Conservation (phyloP, 371 early-diverging fungal species). For the Mucor mucedo region DNA sequence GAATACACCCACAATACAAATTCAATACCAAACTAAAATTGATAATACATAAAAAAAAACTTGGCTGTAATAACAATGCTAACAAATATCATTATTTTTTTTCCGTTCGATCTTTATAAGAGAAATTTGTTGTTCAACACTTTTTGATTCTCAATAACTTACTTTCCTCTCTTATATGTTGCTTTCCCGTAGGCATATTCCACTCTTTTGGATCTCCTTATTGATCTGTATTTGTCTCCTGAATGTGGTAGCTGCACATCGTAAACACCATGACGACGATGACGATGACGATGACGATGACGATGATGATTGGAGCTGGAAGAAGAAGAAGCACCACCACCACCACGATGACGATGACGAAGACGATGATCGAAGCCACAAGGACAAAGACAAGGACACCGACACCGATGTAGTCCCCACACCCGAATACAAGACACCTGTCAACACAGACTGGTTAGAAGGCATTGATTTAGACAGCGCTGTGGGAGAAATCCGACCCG, state of each 20-base stretch:
- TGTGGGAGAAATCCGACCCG: slow-evolving; percentile 32
- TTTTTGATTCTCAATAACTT: neutral
- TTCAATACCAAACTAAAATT: neutral
- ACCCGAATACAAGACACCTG: slow-evolving; percentile 38
- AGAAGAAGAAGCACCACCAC: neutral
- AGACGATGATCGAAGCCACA: neutral
- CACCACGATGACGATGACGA: slow-evolving; percentile 8
- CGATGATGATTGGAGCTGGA: neutral
- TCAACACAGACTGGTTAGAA: slow-evolving; percentile 56
- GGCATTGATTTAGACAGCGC: slow-evolving; percentile 54
- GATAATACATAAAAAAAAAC: no score
- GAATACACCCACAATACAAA: neutral
- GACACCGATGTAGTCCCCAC: neutral
- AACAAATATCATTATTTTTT: no score
- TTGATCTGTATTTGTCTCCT: slow-evolving; percentile 9
- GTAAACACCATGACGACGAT: slow-evolving; percentile 5
- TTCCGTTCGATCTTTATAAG: no score
- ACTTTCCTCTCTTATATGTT: slow-evolving; percentile 1
- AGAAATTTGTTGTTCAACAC: neutral
- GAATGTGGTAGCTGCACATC: slow-evolving; percentile 6
- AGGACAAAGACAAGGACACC: neutral
- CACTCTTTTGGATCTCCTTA: slow-evolving; percentile 15
- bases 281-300: slow-evolving; percentile 12
- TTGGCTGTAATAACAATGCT: neutral
- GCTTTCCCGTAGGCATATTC: slow-evolving; percentile 21